phyloP scores from a whole-genome alignment of 2,329 filamentous ascomycete genomes.

The Diaporthe nobilis region DNA sequence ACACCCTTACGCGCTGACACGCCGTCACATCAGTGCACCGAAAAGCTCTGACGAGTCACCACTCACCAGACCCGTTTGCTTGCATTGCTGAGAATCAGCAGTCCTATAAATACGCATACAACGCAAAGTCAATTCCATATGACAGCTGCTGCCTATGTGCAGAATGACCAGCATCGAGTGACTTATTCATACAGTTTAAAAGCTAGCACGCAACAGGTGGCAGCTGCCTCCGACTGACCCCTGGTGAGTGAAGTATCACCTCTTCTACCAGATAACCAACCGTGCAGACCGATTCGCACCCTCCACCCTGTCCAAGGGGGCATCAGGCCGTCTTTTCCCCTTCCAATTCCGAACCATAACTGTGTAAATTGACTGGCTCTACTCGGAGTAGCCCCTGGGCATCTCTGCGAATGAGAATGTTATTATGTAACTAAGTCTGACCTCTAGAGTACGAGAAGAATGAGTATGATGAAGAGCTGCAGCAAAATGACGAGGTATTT shows the following conservation, averaged over 20 bases:
- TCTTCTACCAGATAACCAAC: background rate
- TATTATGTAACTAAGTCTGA: too few relatives aligned
- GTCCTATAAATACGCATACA: too few relatives aligned
- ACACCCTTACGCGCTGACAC: too few relatives aligned
- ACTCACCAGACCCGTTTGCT: too few relatives aligned
- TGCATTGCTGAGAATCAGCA: too few relatives aligned
- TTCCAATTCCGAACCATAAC: conserved; percentile 22
- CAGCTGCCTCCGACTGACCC: background rate
- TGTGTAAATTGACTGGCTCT: conserved; percentile 8
- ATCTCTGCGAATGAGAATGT: too few relatives aligned
- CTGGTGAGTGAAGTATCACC: background rate
- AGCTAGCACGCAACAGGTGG: background rate
- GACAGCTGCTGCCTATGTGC: background rate
- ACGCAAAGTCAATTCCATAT: background rate
- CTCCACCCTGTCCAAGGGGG: background rate
- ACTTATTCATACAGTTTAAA: conserved; percentile 6
- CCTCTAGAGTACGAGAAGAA: too few relatives aligned
- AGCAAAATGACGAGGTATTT: too few relatives aligned
- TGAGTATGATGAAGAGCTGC: too few relatives aligned
- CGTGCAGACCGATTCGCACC: conserved; percentile 10
- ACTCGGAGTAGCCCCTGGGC: too few relatives aligned
- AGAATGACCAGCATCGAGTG: background rate
- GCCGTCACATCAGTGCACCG: too few relatives aligned
- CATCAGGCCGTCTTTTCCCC: background rate
- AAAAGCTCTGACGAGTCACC: too few relatives aligned